These are phyloP conservation scores for Hyaloscypha variabilis DNA, from an alignment of 495 filamentous ascomycete genomes.

Conservation along the genomic window DNA sequence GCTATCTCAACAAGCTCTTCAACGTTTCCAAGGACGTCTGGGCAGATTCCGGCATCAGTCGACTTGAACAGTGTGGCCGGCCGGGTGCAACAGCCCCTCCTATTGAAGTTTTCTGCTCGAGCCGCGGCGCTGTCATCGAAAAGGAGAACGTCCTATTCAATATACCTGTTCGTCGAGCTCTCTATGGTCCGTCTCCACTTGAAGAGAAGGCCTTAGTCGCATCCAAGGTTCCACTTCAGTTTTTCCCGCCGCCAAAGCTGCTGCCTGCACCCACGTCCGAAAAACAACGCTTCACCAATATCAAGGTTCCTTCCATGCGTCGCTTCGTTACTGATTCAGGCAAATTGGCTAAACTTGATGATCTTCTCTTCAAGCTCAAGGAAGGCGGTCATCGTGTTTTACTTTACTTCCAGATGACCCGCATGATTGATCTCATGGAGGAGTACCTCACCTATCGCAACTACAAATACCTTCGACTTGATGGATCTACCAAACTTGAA, in stretches of 20 bases:
- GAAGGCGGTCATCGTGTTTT: constrained; percentile 91
- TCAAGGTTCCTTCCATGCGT: constrained; percentile 95
- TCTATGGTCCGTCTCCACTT: constrained; percentile 66
- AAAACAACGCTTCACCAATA: constrained; percentile 83
- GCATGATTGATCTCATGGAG: constrained; percentile 99
- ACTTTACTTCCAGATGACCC: constrained; percentile 99
- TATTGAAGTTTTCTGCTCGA: constrained; percentile 75
- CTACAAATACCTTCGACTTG: constrained; percentile 96
- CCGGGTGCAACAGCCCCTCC: constrained; percentile 85
- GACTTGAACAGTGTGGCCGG: constrained; percentile 78
- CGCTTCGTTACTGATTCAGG: constrained; percentile 98
- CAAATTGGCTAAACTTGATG: constrained; percentile 90
- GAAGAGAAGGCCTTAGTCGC: constrained; percentile 76
- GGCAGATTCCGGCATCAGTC: constrained; percentile 66
- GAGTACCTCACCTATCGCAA: constrained; percentile 98
- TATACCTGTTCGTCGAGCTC: constrained; percentile 65
- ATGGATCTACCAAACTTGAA: constrained; percentile 97
- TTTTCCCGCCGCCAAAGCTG: constrained; percentile 64
- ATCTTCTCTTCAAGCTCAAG: constrained; percentile 85
- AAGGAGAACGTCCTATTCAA: constrained; percentile 82
- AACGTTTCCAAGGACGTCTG: constrained; percentile 74
- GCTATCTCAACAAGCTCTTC: constrained; percentile 73
- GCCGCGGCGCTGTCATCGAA: constrained; percentile 66
- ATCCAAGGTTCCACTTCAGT: constrained; percentile 62
- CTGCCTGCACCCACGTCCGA: constrained; percentile 76